Percentiles rank a stretch among this genome's conserved stretches.
Evolutionary conservation across 805 yeast genomes (phyloP).

Genomic region (Candida tallmaniae): DNA sequence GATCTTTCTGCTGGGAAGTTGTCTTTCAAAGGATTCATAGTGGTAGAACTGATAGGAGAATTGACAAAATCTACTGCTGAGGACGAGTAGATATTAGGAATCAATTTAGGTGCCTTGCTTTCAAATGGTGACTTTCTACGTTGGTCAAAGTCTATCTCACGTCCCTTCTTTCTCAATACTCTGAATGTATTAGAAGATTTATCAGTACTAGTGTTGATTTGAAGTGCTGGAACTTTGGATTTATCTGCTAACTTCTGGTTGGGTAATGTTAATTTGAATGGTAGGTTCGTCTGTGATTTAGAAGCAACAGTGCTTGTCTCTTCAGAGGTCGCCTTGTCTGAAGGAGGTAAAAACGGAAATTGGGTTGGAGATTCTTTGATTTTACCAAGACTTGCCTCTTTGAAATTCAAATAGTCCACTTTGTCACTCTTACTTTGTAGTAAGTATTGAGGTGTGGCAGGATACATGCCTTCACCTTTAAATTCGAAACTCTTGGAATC

Average conservation of each 20-base stretch:
- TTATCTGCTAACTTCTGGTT: conserved; percentile 7
- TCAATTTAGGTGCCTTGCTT: conserved; percentile 37
- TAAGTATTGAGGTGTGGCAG: conserved; percentile 66
- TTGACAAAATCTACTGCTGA: conserved; percentile 23
- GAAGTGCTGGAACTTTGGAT: conserved; percentile 10
- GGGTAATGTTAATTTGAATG: conserved; percentile 12
- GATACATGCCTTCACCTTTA: conserved; percentile 42
- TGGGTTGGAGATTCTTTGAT: conserved; percentile 12
- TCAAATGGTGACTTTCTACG: conserved; percentile 72
- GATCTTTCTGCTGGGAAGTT: conserved; percentile 10
- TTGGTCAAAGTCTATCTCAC: conserved; percentile 79
- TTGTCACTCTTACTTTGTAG: conserved; percentile 34
- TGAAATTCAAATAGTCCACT: conserved; percentile 56
- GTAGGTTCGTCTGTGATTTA: not conserved
- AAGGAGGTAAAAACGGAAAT: conserved; percentile 8
- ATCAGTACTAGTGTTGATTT: conserved; percentile 7
- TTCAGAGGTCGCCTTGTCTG: not conserved
- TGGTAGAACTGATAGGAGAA: conserved; percentile 35
- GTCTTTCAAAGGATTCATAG: conserved; percentile 25
- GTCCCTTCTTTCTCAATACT: conserved; percentile 59
- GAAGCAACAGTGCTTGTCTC: too few relatives aligned
- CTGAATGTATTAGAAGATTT: conserved; percentile 35
- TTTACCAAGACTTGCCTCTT: conserved; percentile 28
- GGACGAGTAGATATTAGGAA: conserved; percentile 31
- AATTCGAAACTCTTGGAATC: conserved; percentile 53